Percentiles rank a stretch among this genome's conserved stretches.
These are phyloP conservation scores for Lactifluus piperatus DNA, from an alignment of 768 basidiomycete genomes.

Conservation along the genomic window DNA sequence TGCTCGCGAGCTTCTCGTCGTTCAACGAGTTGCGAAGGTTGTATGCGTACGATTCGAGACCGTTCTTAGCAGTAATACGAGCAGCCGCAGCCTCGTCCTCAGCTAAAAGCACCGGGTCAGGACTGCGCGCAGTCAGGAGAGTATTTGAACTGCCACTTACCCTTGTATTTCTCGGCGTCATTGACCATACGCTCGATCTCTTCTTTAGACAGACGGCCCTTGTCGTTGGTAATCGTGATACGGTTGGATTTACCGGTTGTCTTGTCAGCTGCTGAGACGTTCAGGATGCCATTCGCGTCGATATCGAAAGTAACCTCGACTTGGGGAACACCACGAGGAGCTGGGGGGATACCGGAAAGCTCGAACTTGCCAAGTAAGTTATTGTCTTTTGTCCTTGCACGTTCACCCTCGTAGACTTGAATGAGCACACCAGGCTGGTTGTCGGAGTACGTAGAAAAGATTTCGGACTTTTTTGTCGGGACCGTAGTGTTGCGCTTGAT, in stretches of 20 bases:
- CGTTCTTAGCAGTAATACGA: conserved; percentile 84
- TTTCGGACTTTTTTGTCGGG: conserved; percentile 97
- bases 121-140: neutral
- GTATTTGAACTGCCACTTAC: conserved; percentile 30
- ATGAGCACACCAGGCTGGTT: conserved; percentile 98
- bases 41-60: conserved; percentile 89
- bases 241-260: conserved; percentile 94
- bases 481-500: conserved; percentile 99
- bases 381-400: conserved; percentile 98
- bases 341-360: conserved; percentile 91
- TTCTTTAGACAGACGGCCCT: conserved; percentile 94
- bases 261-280: conserved; percentile 93
- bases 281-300: conserved; percentile 93
- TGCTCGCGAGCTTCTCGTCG: conserved; percentile 80
- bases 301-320: conserved; percentile 98
- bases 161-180: conserved; percentile 91
- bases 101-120: conserved; percentile 32
- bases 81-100: conserved; percentile 83
- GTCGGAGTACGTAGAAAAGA: conserved; percentile 97
- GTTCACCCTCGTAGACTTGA: conserved; percentile 97
- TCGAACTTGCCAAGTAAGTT: conserved; percentile 98
- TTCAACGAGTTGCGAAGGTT: conserved; percentile 85
- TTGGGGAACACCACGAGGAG: conserved; percentile 96
- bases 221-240: conserved; percentile 93
- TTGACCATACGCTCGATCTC: conserved; percentile 97